Percentiles rank a stretch among this genome's conserved stretches.
Conservation (phyloP, 305 asterid genomes). For the Solanum hybrid region DNA sequence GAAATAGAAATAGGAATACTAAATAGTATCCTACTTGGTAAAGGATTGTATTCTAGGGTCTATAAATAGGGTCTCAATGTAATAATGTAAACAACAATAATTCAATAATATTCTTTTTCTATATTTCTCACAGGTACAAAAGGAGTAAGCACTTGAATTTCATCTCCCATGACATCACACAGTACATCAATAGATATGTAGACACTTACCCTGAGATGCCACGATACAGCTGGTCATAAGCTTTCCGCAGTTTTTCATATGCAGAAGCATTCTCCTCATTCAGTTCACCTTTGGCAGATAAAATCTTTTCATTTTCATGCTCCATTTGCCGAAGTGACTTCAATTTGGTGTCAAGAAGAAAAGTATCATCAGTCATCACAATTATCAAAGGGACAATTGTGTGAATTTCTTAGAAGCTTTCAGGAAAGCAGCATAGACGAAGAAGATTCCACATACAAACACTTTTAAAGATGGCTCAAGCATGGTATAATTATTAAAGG, state of each 20-base stretch:
- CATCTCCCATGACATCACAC: background rate
- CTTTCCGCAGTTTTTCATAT: conserved; percentile 90
- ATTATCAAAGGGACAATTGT: background rate
- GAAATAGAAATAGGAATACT: no score
- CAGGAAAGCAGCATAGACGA: background rate
- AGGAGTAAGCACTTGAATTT: background rate
- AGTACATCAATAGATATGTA: conserved; percentile 3
- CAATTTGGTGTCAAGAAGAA: conserved; percentile 18
- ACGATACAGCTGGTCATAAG: conserved; percentile 81
- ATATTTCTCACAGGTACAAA: background rate
- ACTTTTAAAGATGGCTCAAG: background rate
- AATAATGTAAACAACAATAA: no score
- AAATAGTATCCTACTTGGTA: no score
- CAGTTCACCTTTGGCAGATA: conserved; percentile 97
- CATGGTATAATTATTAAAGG: background rate
- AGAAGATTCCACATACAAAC: background rate
- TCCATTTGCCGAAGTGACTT: conserved; percentile 97
- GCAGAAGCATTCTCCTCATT: conserved; percentile 84
- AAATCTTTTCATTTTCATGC: conserved; percentile 87
- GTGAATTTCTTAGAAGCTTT: background rate
- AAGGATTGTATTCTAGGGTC: no score
- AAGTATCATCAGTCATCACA: conserved; percentile 15
- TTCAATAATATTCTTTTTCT: background rate
- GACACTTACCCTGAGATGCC: conserved; percentile 84
- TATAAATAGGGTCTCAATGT: no score